These are phyloP conservation scores for Fusarium sp. DNA, from an alignment of 2,329 filamentous ascomycete genomes.

Conservation along the genomic window DNA sequence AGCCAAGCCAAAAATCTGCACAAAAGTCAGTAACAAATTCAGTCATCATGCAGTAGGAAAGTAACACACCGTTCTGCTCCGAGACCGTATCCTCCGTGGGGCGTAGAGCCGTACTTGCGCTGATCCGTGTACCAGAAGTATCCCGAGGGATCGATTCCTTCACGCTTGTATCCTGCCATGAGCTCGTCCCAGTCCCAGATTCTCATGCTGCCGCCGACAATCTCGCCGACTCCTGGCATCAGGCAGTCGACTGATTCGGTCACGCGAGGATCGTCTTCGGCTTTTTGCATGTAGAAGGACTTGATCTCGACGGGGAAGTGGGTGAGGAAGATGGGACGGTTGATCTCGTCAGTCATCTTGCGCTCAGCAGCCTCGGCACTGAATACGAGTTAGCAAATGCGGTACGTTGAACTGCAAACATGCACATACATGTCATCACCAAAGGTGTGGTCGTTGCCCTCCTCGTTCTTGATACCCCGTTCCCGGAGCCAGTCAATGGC, in stretches of 20 bases:
- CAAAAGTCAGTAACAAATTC: slow-evolving; percentile 6
- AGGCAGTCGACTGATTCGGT: slow-evolving; percentile 89
- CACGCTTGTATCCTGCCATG: slow-evolving; percentile 83
- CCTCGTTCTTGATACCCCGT: slow-evolving; percentile 91
- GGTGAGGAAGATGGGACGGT: slow-evolving; percentile 92
- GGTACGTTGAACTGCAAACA: background rate
- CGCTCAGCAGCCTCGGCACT: slow-evolving; percentile 91
- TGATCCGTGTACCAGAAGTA: slow-evolving; percentile 99
- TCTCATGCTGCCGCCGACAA: slow-evolving; percentile 96
- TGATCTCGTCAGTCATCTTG: slow-evolving; percentile 96
- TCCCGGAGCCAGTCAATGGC: slow-evolving; percentile 93
- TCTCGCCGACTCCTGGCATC: slow-evolving; percentile 95
- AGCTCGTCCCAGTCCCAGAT: slow-evolving; percentile 91
- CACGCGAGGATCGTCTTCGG: slow-evolving; percentile 76
- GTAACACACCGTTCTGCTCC: slow-evolving; percentile 74
- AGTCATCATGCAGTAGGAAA: background rate
- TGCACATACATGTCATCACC: slow-evolving; percentile 80
- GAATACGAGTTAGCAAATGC: background rate
- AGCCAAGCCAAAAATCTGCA: slow-evolving; percentile 65
- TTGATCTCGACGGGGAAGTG: slow-evolving; percentile 99
- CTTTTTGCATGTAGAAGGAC: slow-evolving; percentile 98
- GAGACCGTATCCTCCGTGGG: slow-evolving; percentile 91
- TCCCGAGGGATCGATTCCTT: slow-evolving; percentile 81
- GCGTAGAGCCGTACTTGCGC: slow-evolving; percentile 88
- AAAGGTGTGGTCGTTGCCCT: slow-evolving; percentile 86